Evolutionary conservation across 2,329 filamentous ascomycete genomes (phyloP), one percentile per base, ranked within the genome.

Genomic region (Microthyrium microscopicum): DNA sequence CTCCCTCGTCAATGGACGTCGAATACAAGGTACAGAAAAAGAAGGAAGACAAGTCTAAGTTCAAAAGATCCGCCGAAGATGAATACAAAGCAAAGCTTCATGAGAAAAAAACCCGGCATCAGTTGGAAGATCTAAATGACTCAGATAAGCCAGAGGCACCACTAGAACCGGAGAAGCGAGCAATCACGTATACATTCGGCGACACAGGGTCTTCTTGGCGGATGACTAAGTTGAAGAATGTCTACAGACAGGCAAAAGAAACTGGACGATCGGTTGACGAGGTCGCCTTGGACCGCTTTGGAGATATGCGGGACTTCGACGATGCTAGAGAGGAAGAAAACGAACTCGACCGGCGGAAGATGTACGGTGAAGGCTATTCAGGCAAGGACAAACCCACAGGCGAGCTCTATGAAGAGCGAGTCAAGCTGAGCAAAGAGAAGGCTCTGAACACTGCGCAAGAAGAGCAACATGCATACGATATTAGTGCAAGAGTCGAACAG

Each of bases 151-250:
- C 38, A 3, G 41, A 43, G 5, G 17, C 16, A 4, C 15, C 26
- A 6, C 12, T 16, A 5, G 56, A 68, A 41, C 62, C 67, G 2
- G 60, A 64, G 1, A 57, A 71, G 28, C 62, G 72, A 34, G 68
- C 79, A 36, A 70, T 91, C 6, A 63, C 70, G 37, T 98, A 95
- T 50, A 80, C 61, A 0, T 91, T 98, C 53, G 89, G 91, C 13
- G 89, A 98, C 51, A 60, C 70, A 5, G 87, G 89, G 0, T 87
- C 85, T 11, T 72, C 83, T 45, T 98, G 91, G 89, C 76, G 91
- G 31, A 93, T 98, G 85, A 92, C 78, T 5, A 94, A 85, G 53
- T 69, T 98, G 20, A 84, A 79, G 42, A 78, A 74, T 8, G 81
- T 93, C 2, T 93, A 92, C 52, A 69, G 71, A 18, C 68, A 76